Evolutionary conservation across 1,284 basidiomycete genomes (phyloP).

Genomic region (Dichomitus squalens): DNA sequence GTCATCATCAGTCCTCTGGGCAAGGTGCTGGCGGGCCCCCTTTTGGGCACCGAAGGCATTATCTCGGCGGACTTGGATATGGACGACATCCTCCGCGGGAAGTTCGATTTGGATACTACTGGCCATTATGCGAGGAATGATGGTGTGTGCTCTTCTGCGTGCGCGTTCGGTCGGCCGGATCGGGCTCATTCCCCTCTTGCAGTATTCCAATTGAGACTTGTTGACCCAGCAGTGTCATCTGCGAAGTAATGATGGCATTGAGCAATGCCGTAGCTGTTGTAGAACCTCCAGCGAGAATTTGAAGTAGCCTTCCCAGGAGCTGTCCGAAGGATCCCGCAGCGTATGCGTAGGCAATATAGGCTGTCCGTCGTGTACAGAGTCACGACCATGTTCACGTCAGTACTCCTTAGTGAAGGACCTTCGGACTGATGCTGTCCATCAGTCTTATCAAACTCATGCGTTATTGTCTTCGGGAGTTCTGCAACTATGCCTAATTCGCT

Average conservation of each 20-base stretch:
- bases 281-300: background rate
- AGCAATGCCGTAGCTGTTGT: background rate
- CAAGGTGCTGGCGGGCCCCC: slow-evolving; percentile 67
- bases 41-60: slow-evolving; percentile 61
- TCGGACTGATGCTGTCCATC: background rate
- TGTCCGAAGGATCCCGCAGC: too few relatives aligned
- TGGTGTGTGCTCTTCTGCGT: slow-evolving; percentile 39
- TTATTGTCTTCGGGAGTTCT: background rate
- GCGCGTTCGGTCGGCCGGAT: background rate
- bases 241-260: background rate
- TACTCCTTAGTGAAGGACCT: background rate
- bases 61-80: slow-evolving; percentile 68
- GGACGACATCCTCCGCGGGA: slow-evolving; percentile 61
- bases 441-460: background rate
- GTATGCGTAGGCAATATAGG: too few relatives aligned
- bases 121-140: slow-evolving; percentile 74
- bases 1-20: slow-evolving; percentile 72
- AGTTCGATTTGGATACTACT: slow-evolving; percentile 72
- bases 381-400: background rate
- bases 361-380: too few relatives aligned
- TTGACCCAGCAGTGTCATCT: slow-evolving; percentile 10
- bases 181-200: background rate
- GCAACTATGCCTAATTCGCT: background rate
- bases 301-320: too few relatives aligned
- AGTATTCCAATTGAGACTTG: slow-evolving; percentile 27